These are phyloP conservation scores for Tetracentron sinense DNA, from an alignment of 164 flowering plant genomes.

Conservation along the genomic window DNA sequence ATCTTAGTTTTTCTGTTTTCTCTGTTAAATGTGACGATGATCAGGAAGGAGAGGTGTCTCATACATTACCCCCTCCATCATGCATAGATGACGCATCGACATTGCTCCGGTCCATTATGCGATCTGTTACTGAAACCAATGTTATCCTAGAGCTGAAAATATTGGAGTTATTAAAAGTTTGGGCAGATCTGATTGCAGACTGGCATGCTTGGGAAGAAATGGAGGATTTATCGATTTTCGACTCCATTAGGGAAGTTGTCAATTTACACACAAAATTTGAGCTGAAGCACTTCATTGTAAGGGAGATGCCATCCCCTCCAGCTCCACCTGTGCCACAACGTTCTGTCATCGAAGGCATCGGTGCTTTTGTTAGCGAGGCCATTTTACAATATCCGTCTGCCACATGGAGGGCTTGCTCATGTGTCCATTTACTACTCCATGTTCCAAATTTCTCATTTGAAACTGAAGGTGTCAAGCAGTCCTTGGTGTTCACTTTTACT, in stretches of 20 bases:
- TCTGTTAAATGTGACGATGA: conserved; percentile 1
- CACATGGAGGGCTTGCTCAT: conserved; percentile 66
- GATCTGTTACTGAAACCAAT: conserved; percentile 31
- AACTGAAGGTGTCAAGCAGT: conserved; percentile 48
- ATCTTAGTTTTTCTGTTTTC: neutral
- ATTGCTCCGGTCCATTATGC: conserved; percentile 49
- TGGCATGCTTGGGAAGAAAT: conserved; percentile 88
- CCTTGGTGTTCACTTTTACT: conserved; percentile 42
- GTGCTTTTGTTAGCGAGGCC: conserved; percentile 56
- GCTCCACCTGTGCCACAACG: conserved; percentile 60
- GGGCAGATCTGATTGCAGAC: conserved; percentile 67
- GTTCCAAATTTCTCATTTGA: conserved; percentile 48
- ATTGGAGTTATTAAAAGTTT: conserved; percentile 47
- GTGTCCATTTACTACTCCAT: conserved; percentile 59
- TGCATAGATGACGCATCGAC: conserved; percentile 59
- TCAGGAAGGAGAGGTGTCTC: conserved; percentile 40
- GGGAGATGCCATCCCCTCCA: conserved; percentile 50
- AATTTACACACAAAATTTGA: conserved; percentile 38
- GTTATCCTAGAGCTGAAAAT: conserved; percentile 43
- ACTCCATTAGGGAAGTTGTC: conserved; percentile 54
- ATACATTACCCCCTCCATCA: conserved; percentile 34
- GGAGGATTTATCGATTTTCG: conserved; percentile 60
- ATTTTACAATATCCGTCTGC: conserved; percentile 66
- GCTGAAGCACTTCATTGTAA: conserved; percentile 40
- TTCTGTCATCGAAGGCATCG: conserved; percentile 61